Conservation (phyloP, 331 rosid species). For the Malus hybrid region DNA sequence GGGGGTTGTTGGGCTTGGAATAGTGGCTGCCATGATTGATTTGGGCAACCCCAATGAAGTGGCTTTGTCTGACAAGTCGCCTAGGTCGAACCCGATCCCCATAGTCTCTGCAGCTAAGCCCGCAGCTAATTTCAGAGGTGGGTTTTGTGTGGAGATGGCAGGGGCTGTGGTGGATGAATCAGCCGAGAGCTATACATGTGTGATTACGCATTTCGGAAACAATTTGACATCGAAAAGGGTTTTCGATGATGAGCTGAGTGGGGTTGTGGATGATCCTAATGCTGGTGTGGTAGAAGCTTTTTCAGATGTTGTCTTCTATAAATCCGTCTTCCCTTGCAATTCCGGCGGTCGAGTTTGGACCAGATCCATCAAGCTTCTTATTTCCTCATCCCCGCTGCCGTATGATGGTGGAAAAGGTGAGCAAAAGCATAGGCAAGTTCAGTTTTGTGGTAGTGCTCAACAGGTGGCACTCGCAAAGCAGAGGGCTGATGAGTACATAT, state of each 20-base stretch:
- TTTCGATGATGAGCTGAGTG: constrained; percentile 27
- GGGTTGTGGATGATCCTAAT: constrained; percentile 6
- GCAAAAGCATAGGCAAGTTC: too few relatives aligned
- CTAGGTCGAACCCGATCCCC: constrained; percentile 46
- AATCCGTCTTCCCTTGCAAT: too few relatives aligned
- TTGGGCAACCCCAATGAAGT: not conserved
- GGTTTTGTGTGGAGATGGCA: constrained; percentile 14
- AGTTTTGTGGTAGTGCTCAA: too few relatives aligned
- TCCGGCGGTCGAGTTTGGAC: too few relatives aligned
- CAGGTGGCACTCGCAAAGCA: too few relatives aligned
- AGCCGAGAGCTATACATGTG: constrained; percentile 55
- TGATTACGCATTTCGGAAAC: constrained; percentile 40
- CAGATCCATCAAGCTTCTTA: too few relatives aligned
- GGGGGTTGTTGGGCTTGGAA: constrained; percentile 53
- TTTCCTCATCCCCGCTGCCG: too few relatives aligned
- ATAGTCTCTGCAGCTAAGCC: constrained; percentile 53
- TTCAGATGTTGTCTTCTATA: too few relatives aligned
- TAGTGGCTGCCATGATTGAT: constrained; percentile 63
- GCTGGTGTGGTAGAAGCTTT: not conserved
- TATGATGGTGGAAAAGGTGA: too few relatives aligned
- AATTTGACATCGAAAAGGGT: constrained; percentile 26
- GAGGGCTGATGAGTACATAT: too few relatives aligned
- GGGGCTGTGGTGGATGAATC: constrained; percentile 32
- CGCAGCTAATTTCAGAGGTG: constrained; percentile 47
- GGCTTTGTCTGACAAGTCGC: constrained; percentile 13